Evolutionary conservation across 139 green algal genomes (phyloP), one percentile per base, ranked within the genome.

Genomic region (Ettlia oleoabundans): DNA sequence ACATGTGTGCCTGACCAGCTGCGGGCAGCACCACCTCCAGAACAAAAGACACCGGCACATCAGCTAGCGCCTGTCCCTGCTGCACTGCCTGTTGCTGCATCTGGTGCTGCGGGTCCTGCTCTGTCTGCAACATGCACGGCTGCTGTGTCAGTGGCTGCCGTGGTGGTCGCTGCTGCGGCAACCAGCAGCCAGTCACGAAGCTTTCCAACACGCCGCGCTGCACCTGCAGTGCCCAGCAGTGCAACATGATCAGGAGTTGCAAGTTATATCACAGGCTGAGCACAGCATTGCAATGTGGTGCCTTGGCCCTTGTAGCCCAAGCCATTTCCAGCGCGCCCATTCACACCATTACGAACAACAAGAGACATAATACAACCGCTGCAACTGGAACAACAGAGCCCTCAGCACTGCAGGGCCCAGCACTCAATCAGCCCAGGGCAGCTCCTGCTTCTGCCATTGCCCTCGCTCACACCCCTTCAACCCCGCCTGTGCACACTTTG

Each of bases 11-110:
- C 38, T 80, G 73, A 9, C 73, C 73, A 7, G 52, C 73, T 5
- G 73, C 73, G 1, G 73, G 73, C 73, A 80, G 73, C 73, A 80
- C 52, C 1, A 26, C 40, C 4, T 19, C 13, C 9, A 80, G 73
- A 15, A 80, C 73, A 52, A 80, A 80, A 2, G 32, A 2, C 6
- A 13, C 24, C 32, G 73, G 73, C 0, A 80, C 37, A 41, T 21
- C 52, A 26, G 73, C 38, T 13, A 80, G 73, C 28, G 15, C 55
- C 55, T 32, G 55, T 65, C 8, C 42, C 21, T 3, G n/a, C 26
- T 38, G 28, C 26, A 35, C 41, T 4, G 1, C 70, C 19, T 43
- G n/a, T 28, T 40, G 68, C 41, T 22, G 24, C 40, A 37, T 40
- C n/a, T 62, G 55, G 18, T 65, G 55, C 55, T 32, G 18, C 55